Conservation (phyloP, 2,329 filamentous ascomycete species). For the Gliomastix tumulicola region DNA sequence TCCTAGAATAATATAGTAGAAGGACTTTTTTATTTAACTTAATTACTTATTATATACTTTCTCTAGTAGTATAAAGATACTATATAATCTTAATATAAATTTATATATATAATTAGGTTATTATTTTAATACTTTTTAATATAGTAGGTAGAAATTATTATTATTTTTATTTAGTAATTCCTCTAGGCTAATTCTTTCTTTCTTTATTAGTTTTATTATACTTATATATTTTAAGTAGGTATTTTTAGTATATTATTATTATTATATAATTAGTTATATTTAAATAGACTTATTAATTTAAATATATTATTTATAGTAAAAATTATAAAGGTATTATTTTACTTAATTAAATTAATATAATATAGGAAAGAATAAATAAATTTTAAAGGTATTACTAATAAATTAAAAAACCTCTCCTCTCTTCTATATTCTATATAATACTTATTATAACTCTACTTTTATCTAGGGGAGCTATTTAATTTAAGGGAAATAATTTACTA, state of each 20-base stretch:
- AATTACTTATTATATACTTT: neutral
- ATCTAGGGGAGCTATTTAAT: too few species aligned
- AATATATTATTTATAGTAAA: slow-evolving; percentile 1
- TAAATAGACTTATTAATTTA: slow-evolving; percentile 1
- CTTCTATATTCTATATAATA: neutral
- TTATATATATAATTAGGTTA: neutral
- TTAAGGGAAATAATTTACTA: too few species aligned
- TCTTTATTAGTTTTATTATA: neutral
- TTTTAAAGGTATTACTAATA: neutral
- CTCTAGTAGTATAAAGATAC: too few species aligned
- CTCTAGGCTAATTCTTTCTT: neutral
- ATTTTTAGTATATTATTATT: neutral
- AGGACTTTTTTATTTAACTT: too few species aligned
- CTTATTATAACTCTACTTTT: too few species aligned
- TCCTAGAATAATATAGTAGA: too few species aligned
- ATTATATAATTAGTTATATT: slow-evolving; percentile 1
- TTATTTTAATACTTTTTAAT: neutral
- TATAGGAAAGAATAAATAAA: too few species aligned
- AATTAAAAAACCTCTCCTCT: neutral
- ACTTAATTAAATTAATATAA: too few species aligned
- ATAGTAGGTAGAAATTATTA: neutral
- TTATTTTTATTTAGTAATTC: neutral
- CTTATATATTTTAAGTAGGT: neutral
- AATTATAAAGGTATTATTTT: slow-evolving; percentile 3
- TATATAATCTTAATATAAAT: neutral